Evolutionary conservation across 2,329 filamentous ascomycete species (phyloP).

Genomic region (Westerdykella sp.): DNA sequence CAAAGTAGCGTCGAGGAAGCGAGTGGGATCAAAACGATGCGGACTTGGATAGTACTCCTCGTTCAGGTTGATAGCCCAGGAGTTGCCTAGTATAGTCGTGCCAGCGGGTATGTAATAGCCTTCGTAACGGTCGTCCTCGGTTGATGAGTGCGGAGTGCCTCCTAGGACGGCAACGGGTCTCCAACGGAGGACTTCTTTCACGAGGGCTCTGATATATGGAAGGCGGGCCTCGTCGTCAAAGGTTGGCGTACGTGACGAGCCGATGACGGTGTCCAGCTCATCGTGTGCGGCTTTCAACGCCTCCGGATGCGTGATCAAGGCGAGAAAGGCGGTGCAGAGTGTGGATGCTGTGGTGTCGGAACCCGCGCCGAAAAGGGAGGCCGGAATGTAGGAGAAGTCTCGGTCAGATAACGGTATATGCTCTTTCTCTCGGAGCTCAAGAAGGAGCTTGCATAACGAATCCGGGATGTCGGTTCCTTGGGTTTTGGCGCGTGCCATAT

Average conservation of each 20-base stretch:
- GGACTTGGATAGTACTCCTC: constrained; percentile 37
- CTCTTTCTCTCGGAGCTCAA: constrained; percentile 38
- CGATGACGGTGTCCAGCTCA: constrained; percentile 36
- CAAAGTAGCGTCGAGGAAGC: constrained; percentile 31
- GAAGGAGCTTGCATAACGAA: constrained; percentile 41
- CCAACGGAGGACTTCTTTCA: constrained; percentile 35
- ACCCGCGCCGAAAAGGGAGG: constrained; percentile 44
- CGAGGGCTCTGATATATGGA: constrained; percentile 36
- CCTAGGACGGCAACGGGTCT: constrained; percentile 38
- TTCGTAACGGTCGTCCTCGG: constrained; percentile 45
- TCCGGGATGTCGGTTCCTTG: constrained; percentile 34
- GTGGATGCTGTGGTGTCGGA: constrained; percentile 48
- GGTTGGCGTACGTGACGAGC: constrained; percentile 24
- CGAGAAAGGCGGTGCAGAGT: constrained; percentile 45
- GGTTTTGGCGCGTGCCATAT: constrained; percentile 34
- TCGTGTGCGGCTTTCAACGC: constrained; percentile 40
- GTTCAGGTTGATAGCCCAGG: constrained; percentile 42
- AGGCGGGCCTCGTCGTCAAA: constrained; percentile 35
- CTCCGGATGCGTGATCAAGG: constrained; percentile 45
- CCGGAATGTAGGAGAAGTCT: constrained; percentile 42
- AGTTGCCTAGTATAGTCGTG: constrained; percentile 43
- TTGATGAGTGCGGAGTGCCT: constrained; percentile 45
- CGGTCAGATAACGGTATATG: constrained; percentile 37
- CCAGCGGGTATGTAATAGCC: constrained; percentile 47
- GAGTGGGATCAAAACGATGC: constrained; percentile 36